Base-by-base conservation (phyloP, 176 grass and related monocot species). In the Oryza nivara region DNA sequence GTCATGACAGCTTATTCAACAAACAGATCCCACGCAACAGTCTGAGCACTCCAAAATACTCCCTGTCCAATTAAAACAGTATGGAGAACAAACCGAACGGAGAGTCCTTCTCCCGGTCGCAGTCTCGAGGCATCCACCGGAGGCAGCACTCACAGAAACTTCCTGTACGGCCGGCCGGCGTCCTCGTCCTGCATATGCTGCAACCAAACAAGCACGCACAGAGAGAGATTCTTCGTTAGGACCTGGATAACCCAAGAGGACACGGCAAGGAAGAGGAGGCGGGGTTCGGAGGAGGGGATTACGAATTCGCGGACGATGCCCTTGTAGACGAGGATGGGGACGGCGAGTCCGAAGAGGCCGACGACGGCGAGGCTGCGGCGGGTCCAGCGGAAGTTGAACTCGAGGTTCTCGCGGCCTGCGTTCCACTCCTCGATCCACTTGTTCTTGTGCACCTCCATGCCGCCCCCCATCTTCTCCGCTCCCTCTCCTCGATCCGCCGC, bases 111-210 rank as follows among this genome's bases (percentile, higher is more conserved):
- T 74, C 84, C 67, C 13, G 45, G 46, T 46, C 67, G 20, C 69
- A 68, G 68, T 67, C 75, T 68, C 67, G 19, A 65, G 7, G 16
- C 20, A 30, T 28, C 34, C 80, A 8, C 36, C 36, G 35, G 35
- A 36, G 72, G 45, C 10, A 14, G 52, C 26, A 48, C 77, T 98
- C 81, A 95, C 35, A 98, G 80, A 80, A 98, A 98, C 70, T 96
- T 98, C 93, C 93, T 95, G 66, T 86, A 68, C 11, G 91, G 96
- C 52, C 96, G 75, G 3, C 91, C 87, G 0, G 91, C 93, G 41
- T 96, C 96, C 91, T 98, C 91, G 65, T 98, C 96, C 86, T 98
- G 96, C 96, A 98, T 98, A 91, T 98, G 96, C 96, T 98, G 89
- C 87, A 68, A 67, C 68, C 75, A 84, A 14, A 46, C 40, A 17